Evolutionary conservation across 768 basidiomycete species (phyloP).

Genomic region (Podaxis sp.): DNA sequence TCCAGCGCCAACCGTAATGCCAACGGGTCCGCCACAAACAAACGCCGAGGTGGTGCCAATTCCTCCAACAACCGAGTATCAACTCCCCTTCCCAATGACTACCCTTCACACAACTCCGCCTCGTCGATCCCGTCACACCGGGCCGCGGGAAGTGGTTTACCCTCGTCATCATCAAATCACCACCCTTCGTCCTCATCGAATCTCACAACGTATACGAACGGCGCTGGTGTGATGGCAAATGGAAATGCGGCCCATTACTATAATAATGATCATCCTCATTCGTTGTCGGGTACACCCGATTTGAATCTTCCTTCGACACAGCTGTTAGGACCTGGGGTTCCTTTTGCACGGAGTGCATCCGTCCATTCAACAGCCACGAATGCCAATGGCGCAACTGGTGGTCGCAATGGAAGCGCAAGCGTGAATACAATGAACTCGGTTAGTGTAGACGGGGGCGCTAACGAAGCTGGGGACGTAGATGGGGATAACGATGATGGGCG

Average conservation of each 20-base stretch:
- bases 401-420: conserved; percentile 8
- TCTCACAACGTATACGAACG: conserved; percentile 14
- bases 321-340: conserved; percentile 78
- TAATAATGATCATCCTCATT: conserved; percentile 41
- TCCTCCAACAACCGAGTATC: conserved; percentile 41
- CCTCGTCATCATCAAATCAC: conserved; percentile 20
- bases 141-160: conserved; percentile 18
- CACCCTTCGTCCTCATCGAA: conserved; percentile 26
- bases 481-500: conserved; percentile 63
- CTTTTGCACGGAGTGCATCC: conserved; percentile 50
- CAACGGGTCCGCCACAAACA: conserved; percentile 29
- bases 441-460: conserved; percentile 22
- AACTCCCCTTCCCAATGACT: conserved; percentile 40
- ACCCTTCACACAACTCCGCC: conserved; percentile 25
- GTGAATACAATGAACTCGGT: conserved; percentile 1
- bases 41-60: conserved; percentile 39
- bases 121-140: conserved; percentile 33
- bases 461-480: conserved; percentile 48
- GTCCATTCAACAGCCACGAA: conserved; percentile 32
- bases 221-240: conserved; percentile 21
- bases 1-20: conserved; percentile 6
- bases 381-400: conserved; percentile 32
- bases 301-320: conserved; percentile 53
- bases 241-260: conserved; percentile 27
- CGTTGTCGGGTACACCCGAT: conserved; percentile 40